Evolutionary conservation across 306 rosid genomes (phyloP).

Genomic region (Mimosa pudica): DNA sequence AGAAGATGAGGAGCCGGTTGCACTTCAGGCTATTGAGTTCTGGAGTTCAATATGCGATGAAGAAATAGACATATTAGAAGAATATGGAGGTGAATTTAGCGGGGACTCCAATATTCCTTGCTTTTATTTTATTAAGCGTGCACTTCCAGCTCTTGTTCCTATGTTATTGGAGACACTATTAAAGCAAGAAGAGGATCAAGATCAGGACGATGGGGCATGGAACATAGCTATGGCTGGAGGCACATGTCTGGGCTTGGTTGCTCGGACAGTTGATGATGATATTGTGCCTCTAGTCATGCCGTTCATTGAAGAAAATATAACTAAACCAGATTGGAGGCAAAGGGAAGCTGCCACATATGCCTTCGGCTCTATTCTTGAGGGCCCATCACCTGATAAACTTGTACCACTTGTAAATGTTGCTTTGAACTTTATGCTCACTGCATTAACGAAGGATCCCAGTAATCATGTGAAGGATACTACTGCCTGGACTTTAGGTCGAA

Average conservation of each 20-base stretch:
- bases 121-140: not conserved
- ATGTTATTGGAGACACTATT: conserved; percentile 1
- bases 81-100: not conserved
- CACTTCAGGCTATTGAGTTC: conserved; percentile 4
- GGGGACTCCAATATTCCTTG: not conserved
- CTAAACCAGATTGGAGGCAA: conserved; percentile 2
- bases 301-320: conserved; percentile 3
- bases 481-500: conserved; percentile 1
- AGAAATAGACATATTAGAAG: not conserved
- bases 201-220: conserved; percentile 4
- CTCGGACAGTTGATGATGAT: conserved; percentile 8
- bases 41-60: conserved; percentile 5
- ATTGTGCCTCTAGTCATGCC: not conserved
- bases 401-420: not conserved
- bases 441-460: not conserved
- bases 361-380: not conserved
- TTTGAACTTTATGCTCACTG: not conserved
- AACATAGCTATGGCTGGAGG: conserved; percentile 11
- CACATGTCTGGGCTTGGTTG: conserved; percentile 2
- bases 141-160: conserved; percentile 4
- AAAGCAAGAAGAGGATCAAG: conserved; percentile 5
- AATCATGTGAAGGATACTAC: not conserved
- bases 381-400: not conserved
- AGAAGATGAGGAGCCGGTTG: conserved; percentile 8
- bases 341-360: conserved; percentile 7